Evolutionary conservation across 768 basidiomycete species (phyloP).

Genomic region (Amyloporia xantha): DNA sequence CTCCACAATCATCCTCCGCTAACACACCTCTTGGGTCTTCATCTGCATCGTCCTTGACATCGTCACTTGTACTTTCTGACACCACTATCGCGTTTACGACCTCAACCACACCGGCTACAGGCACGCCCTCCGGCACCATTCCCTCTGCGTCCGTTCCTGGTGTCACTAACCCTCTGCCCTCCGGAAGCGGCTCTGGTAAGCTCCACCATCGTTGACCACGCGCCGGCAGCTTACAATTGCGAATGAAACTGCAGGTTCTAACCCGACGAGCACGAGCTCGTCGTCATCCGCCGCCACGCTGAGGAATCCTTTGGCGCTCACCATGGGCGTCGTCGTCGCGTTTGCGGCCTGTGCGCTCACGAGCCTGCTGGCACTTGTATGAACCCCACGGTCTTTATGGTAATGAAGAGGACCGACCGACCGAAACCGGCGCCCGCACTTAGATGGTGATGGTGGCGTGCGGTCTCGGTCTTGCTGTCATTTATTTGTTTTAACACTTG

Average conservation of each 20-base stretch:
- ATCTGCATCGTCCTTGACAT: background rate
- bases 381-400: no score
- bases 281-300: background rate
- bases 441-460: no score
- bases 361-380: constrained; percentile 7
- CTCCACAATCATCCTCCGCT: no score
- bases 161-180: constrained; percentile 15
- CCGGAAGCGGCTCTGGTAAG: background rate
- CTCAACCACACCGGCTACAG: constrained; percentile 4
- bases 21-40: no score
- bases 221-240: background rate
- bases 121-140: constrained; percentile 12
- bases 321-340: constrained; percentile 4
- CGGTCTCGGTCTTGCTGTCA: no score
- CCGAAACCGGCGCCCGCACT: no score
- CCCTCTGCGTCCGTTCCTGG: constrained; percentile 14
- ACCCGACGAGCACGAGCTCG: background rate
- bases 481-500: no score
- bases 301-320: background rate
- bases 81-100: background rate
- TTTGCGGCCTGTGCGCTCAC: constrained; percentile 8
- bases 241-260: background rate
- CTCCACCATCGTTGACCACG: background rate
- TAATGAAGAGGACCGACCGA: no score
- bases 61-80: background rate